Base-by-base conservation (phyloP, 73 alveolate species). In the Durusdinium trenchii region DNA sequence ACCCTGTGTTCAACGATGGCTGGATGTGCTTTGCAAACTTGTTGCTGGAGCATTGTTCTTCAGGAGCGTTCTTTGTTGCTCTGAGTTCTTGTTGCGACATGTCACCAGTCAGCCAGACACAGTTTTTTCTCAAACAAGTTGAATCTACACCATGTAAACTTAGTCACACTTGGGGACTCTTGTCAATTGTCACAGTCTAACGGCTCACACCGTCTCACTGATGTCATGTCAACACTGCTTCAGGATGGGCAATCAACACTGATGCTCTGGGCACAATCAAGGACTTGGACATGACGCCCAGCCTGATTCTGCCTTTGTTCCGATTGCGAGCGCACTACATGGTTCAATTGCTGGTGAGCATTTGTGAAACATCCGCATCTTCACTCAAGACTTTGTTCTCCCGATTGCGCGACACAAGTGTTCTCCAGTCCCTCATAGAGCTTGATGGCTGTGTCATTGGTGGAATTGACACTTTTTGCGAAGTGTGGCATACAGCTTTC, bases 11-110 rank as follows among this genome's bases (percentile, higher is more conserved):
- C 46, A 47, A 32, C 32, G 90, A 79, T 20, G 90, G 69, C 10
- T 79, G 4, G 67, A 79, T 40, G 67, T 79, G 90, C 90, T 79
- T 79, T 47, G 67, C 90, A 38, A 79, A 79, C 67, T 42, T 79
- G 45, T 47, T 79, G 43, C 36, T 35, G 3, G 90, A 79, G 43
- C 4, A 46, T 16, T 3, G 47, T 1, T 1, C 67, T 9, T 36
- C 90, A 79, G 86, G 86, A n/a, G 5, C 6, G 51, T n/a, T n/a
- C n/a, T n/a, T n/a, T n/a, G n/a, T n/a, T n/a, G n/a, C n/a, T n/a
- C n/a, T n/a, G n/a, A n/a, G n/a, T n/a, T n/a, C n/a, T n/a, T n/a
- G n/a, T n/a, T n/a, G n/a, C n/a, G n/a, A n/a, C n/a, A n/a, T n/a
- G n/a, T n/a, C n/a, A n/a, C n/a, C n/a, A n/a, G n/a, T n/a, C n/a